Conservation (phyloP, 305 asterid genomes). For the Rubia peregrina region DNA sequence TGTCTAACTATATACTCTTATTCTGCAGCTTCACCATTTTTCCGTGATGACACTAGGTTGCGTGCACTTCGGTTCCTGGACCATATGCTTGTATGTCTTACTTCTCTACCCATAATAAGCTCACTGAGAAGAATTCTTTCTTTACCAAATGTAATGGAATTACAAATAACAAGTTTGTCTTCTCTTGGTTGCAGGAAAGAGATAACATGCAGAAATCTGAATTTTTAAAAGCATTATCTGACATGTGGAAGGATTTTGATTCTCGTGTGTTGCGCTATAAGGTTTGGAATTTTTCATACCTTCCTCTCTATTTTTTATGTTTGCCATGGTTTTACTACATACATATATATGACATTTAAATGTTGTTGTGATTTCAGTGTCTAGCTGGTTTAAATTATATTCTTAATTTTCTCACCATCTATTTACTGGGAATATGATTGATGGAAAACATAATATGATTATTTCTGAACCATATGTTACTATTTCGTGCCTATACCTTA, state of each 20-base stretch:
- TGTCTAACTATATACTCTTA: neutral
- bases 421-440: neutral
- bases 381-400: neutral
- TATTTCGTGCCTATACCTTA: too few species aligned
- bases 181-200: conserved; percentile 66
- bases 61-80: conserved; percentile 99
- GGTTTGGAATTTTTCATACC: conserved; percentile 41
- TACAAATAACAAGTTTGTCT: neutral
- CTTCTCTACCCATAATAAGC: conserved; percentile 15
- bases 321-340: neutral
- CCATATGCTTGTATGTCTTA: conserved; percentile 74
- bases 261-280: conserved; percentile 95
- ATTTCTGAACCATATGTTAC: neutral
- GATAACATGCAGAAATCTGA: conserved; percentile 98
- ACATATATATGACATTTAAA: neutral
- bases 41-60: conserved; percentile 91
- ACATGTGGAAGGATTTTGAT: conserved; percentile 99
- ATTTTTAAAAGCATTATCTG: conserved; percentile 90
- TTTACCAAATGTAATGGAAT: neutral
- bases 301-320: conserved; percentile 14
- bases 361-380: neutral
- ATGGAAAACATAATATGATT: neutral
- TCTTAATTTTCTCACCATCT: neutral
- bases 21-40: conserved; percentile 85
- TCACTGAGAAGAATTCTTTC: neutral